Evolutionary conservation across 306 rosid species (phyloP), one percentile per base, ranked within the genome.

Genomic region (Pyrus pyrifolia): DNA sequence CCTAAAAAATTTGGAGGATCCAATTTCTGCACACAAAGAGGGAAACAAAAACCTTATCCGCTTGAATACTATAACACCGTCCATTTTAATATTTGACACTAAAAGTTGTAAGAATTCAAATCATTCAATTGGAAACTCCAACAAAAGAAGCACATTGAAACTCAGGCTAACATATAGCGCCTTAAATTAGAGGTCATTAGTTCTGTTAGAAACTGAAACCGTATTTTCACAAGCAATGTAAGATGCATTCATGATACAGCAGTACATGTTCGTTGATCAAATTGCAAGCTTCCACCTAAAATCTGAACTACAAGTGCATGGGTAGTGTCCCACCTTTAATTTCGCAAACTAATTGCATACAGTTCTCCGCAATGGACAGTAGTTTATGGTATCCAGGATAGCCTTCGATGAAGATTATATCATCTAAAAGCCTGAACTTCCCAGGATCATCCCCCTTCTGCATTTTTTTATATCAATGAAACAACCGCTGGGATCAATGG

Each of bases 401-500:
- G 10, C 93, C 91, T 71, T 85, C 89, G 80, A 95, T 69, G 66
- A 85, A 89, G 82, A 89, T 77, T 13, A 95, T 90, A 82, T 92
- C 97, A 79, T 95, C 97, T 81, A 95, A 70, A 35, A 86, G 97
- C 85, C 98, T 89, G 88, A 92, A 92, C 77, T 89, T 95, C 77
- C 98, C 97, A 23, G 70, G 86, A 86, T 92, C 93, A 30, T 87
- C 97, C 69, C 87, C 85, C 80, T 92, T 95, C 98, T 92, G 86
- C 89, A 79, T 60, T 76, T 82, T 82, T 73, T 51, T 33, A 46
- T 35, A 55, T 57, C 58, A 77, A 77, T 69, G 64, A 53, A 6
- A 67, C 67, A 59, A 77, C 51, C 59, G 45, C 81, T 22, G 57
- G 72, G 66, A 33, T 60, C 75, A 40, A 31, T 1, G 4, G 55